Evolutionary conservation across 192 early-diverging fungal species (phyloP), one percentile per base, ranked within the genome.

Genomic region (Backusella tarrabulga): DNA sequence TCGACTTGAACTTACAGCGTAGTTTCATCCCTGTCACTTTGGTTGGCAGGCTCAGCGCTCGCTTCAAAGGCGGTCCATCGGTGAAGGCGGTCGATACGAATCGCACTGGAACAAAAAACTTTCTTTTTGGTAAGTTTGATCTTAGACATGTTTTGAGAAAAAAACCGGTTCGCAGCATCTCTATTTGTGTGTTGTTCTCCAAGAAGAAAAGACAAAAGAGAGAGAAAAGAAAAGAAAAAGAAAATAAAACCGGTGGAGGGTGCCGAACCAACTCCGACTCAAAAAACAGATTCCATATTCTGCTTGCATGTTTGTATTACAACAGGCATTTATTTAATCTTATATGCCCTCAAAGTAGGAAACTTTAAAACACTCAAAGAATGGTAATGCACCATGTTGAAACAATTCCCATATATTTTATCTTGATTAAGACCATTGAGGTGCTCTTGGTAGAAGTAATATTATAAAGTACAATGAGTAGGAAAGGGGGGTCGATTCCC

Each of bases 1-100:
- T 69, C 21, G 9, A 9, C 19, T 12, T 3, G 32, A n/a, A 75
- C 66, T 67, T 75, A 75, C 74, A 75, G 4, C 74, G 74, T 34
- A 75, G 41, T 29, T 68, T 75, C 60, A 75, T 63, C 41, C 29
- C 74, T 14, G 60, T 29, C 26, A 75, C 42, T 19, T 75, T 75
- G 19, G 41, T 41, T 7, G 74, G 74, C 26, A 75, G 26, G 14
- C 63, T 23, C 4, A 66, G 14, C 3, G 34, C 26, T 29, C 74
- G 60, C 6, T 66, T 63, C 1, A 36, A 26, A 63, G 56, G 56
- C 7, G 56, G 56, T 29, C 56, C 56, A 29, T 63, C 56, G 9
- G 3, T 63, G 26, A 5, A 63, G 9, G 56, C 26, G 0, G 56
- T 63, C 9, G 56, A 63, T 26, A 63, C 9, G 9, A 63, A 12